Evolutionary conservation across 2,329 filamentous ascomycete genomes (phyloP).

Genomic region (Penicillium sp.): DNA sequence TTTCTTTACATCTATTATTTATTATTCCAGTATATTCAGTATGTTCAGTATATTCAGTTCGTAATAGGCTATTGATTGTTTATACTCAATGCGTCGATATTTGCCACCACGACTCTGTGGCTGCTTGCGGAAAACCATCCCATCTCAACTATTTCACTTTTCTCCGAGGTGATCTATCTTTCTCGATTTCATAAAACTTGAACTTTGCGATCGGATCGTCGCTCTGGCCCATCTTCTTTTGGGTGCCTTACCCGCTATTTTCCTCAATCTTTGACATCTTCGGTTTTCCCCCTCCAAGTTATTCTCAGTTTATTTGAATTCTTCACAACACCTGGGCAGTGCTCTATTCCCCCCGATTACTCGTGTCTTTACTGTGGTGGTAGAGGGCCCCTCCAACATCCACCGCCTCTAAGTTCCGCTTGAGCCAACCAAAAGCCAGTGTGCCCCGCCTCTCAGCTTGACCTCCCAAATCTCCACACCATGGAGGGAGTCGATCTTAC

Average conservation of each 20-base stretch:
- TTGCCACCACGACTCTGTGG: slow-evolving; percentile 20
- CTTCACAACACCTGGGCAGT: not conserved
- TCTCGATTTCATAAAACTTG: not conserved
- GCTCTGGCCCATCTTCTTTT: not conserved
- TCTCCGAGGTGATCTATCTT: not conserved
- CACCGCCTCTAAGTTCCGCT: slow-evolving; percentile 14
- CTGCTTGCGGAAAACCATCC: slow-evolving; percentile 24
- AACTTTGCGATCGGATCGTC: slow-evolving; percentile 1
- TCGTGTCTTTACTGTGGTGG: not conserved
- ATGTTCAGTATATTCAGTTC: not conserved
- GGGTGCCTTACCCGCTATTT: not conserved
- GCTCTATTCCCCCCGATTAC: not conserved
- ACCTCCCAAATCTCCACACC: slow-evolving; percentile 30
- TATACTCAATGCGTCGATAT: slow-evolving; percentile 17
- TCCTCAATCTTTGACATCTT: not conserved
- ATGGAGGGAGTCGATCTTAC: slow-evolving; percentile 66
- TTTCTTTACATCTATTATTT: not conserved
- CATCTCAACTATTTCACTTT: not conserved
- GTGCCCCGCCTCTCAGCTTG: slow-evolving; percentile 26
- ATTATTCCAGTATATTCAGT: not conserved
- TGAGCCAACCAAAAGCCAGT: slow-evolving; percentile 14
- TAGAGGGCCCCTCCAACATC: slow-evolving; percentile 12
- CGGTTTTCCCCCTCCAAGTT: not conserved
- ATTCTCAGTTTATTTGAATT: not conserved
- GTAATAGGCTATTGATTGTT: slow-evolving; percentile 5